These are phyloP conservation scores for Endocalyx cinctus DNA, from an alignment of 2,329 filamentous ascomycete species.

Conservation along the genomic window DNA sequence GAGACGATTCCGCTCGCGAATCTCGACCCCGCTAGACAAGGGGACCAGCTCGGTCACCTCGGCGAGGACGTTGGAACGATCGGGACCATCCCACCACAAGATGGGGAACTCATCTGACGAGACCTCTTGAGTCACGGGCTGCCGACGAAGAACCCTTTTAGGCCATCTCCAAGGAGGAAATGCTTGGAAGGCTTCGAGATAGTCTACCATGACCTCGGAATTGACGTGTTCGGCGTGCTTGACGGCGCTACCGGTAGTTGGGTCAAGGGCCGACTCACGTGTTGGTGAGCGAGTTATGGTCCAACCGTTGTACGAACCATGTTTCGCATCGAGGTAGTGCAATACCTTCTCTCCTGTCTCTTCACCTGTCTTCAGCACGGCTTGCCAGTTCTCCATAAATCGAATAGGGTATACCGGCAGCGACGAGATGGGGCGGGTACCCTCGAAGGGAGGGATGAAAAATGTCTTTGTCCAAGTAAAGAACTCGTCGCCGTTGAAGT, in stretches of 20 bases:
- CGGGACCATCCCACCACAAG: not conserved
- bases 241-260: not conserved
- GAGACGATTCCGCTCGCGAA: not conserved
- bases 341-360: constrained; percentile 29
- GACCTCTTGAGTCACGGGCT: not conserved
- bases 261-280: not conserved
- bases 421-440: constrained; percentile 32
- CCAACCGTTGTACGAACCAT: not conserved
- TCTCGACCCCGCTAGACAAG: not conserved
- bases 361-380: constrained; percentile 28
- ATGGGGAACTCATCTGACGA: not conserved
- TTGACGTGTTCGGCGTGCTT: not conserved
- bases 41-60: not conserved
- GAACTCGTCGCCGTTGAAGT: constrained; percentile 34
- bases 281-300: not conserved
- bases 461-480: constrained; percentile 35
- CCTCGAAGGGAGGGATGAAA: constrained; percentile 30
- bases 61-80: not conserved
- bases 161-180: not conserved
- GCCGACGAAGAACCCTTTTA: not conserved
- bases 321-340: constrained; percentile 20
- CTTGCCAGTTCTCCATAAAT: constrained; percentile 29
- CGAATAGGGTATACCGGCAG: constrained; percentile 35
- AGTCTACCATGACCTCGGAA: not conserved
- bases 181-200: not conserved